These are phyloP conservation scores for Bacidia gigantensis DNA, from an alignment of 495 filamentous ascomycete species.

Conservation along the genomic window DNA sequence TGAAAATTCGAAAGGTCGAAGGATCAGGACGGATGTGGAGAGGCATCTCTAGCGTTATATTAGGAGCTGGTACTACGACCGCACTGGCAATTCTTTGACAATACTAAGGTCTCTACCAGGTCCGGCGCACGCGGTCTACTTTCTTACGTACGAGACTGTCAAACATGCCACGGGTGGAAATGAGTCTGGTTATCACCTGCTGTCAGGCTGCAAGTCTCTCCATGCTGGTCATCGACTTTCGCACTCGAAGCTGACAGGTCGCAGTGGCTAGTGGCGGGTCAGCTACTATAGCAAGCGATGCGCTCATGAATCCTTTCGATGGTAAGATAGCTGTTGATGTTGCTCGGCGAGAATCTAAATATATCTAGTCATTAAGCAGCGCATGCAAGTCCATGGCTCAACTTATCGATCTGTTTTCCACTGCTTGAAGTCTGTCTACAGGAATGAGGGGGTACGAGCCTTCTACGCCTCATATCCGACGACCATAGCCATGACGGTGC, in stretches of 20 bases:
- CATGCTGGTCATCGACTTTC: constrained; percentile 9
- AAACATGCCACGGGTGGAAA: constrained; percentile 95
- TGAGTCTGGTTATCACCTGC: constrained; percentile 75
- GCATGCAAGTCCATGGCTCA: constrained; percentile 98
- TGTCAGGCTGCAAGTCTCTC: constrained; percentile 62
- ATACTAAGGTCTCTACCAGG: constrained; percentile 41
- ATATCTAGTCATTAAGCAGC: constrained; percentile 83
- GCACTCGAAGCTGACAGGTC: constrained; percentile 34
- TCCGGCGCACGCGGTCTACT: constrained; percentile 94
- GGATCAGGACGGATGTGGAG: constrained; percentile 87
- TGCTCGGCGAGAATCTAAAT: constrained; percentile 11
- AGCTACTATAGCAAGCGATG: constrained; percentile 92
- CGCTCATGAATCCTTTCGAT: constrained; percentile 98
- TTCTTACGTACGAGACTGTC: constrained; percentile 92
- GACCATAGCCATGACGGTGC: constrained; percentile 95
- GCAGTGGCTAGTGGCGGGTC: constrained; percentile 63
- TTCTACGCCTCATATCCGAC: constrained; percentile 99
- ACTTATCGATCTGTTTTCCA: constrained; percentile 69
- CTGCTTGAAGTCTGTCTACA: constrained; percentile 78
- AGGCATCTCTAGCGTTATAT: constrained; percentile 88
- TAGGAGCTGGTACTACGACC: constrained; percentile 66
- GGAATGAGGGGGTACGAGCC: constrained; percentile 71
- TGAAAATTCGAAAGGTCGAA: constrained; percentile 79
- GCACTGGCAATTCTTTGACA: background rate
- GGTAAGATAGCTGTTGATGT: constrained; percentile 39